Evolutionary conservation across 2,329 filamentous ascomycete species (phyloP).

Genomic region (Ceratocystis albifundus): DNA sequence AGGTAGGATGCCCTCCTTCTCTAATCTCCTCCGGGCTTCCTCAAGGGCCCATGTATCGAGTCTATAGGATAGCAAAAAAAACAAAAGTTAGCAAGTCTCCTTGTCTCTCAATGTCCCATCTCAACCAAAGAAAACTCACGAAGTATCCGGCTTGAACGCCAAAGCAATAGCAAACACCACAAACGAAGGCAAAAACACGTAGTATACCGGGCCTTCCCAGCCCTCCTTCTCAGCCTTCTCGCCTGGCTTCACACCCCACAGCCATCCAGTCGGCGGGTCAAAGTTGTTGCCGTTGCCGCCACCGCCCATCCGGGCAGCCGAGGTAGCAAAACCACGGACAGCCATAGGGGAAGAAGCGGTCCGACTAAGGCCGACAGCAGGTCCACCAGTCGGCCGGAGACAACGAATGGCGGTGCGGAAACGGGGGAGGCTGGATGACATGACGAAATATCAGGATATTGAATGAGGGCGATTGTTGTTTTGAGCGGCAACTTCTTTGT

Average conservation of each 20-base stretch:
- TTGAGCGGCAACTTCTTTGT: not conserved
- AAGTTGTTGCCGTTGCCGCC: conserved; percentile 59
- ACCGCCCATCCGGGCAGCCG: conserved; percentile 31
- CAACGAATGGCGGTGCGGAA: not conserved
- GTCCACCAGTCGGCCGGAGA: not conserved
- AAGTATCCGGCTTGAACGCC: conserved; percentile 96
- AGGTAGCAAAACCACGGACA: not conserved
- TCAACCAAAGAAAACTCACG: conserved; percentile 51
- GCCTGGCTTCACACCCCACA: conserved; percentile 86
- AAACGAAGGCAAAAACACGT: conserved; percentile 72
- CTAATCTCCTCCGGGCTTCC: conserved; percentile 87
- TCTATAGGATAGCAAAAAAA: conserved; percentile 37
- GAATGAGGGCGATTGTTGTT: not conserved
- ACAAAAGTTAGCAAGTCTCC: not conserved
- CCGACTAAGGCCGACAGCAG: not conserved
- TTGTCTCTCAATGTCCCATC: not conserved
- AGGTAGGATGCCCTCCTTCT: conserved; percentile 84
- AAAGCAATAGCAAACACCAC: conserved; percentile 65
- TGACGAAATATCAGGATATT: not conserved
- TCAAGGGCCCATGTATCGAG: conserved; percentile 99
- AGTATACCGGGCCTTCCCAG: conserved; percentile 81
- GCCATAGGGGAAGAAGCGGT: conserved; percentile 9
- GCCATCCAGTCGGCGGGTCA: conserved; percentile 81
- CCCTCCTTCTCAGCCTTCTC: conserved; percentile 94
- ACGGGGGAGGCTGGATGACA: conserved; percentile 15